Evolutionary conservation across 148 eudicot genomes (phyloP), one percentile per base, ranked within the genome.

Genomic region (Rhododendron vialii): DNA sequence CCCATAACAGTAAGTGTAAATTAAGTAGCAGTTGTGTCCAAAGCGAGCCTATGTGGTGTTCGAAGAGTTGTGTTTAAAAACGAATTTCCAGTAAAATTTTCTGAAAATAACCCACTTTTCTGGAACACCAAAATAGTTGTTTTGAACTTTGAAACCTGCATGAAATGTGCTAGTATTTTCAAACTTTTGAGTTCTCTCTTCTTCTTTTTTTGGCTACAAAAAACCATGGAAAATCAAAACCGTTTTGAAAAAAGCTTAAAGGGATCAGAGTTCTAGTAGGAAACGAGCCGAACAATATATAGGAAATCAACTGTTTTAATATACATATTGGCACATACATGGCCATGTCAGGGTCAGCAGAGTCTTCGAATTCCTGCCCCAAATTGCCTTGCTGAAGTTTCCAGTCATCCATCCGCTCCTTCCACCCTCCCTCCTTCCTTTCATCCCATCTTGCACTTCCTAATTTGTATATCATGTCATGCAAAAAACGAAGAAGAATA

Each of bases 401-500:
- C 99, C 99, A 96, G 20, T 96, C 98, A 81, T 96, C 97, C 97
- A 93, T 93, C 48, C 94, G 88, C 45, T 94, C 97, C 83, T 91
- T 95, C 99, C 99, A 95, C 41, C 94, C 95, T 82, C 94, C 92
- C 81, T 93, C 99, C 86, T 92, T 96, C 89, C 88, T 93, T 18
- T 94, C 99, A 80, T 94, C 98, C 99, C 98, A 95, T 92, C 94
- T 91, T 65, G 91, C 94, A 89, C 94, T 94, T 88, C 98, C 98
- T 96, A 91, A 17, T 45, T 18, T 45, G 13, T 38, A 86, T 7
- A 47, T 69, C 73, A 83, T 43, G 48, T 26, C 55, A n/a, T 55
- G 83, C 28, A 55, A 22, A 78, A 59, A 50, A 0, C 20, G 6
- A 36, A 63, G 2, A 47, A 33, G 36, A 20, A 67, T 30, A 28